These are phyloP conservation scores for Aspergillus felis DNA, from an alignment of 2,329 filamentous ascomycete species.

Conservation along the genomic window DNA sequence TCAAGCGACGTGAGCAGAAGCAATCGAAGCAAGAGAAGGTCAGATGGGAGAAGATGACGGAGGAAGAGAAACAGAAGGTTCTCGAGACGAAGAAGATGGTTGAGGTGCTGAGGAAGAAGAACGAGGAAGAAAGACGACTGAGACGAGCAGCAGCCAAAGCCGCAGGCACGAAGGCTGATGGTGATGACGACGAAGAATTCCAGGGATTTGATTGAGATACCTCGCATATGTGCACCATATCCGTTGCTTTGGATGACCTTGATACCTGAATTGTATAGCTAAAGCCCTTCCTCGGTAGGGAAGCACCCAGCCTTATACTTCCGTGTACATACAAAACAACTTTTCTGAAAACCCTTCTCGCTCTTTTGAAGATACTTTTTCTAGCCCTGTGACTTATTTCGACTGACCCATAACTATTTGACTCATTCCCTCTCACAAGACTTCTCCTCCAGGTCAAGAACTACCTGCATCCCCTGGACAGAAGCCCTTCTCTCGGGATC, in stretches of 20 bases:
- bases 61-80: slow-evolving; percentile 62
- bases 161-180: slow-evolving; percentile 12
- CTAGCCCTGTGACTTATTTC: neutral
- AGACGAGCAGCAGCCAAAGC: slow-evolving; percentile 16
- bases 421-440: too few relatives aligned
- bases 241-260: neutral
- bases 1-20: slow-evolving; percentile 61
- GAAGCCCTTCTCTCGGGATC: too few relatives aligned
- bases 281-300: neutral
- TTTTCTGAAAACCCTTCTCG: neutral
- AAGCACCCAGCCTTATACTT: neutral
- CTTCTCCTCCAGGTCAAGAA: neutral
- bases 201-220: slow-evolving; percentile 50
- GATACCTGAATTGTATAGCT: neutral
- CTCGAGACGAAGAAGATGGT: slow-evolving; percentile 63
- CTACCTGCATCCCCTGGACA: neutral
- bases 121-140: slow-evolving; percentile 32
- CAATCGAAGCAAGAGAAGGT: slow-evolving; percentile 62
- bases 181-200: slow-evolving; percentile 46
- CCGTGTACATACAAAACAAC: neutral
- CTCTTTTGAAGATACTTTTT: neutral
- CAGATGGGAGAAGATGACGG: slow-evolving; percentile 62
- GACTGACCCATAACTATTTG: neutral
- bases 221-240: neutral
- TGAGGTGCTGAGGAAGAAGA: slow-evolving; percentile 58